Evolutionary conservation across 192 early-diverging fungal genomes (phyloP), one percentile per base, ranked within the genome.

Genomic region (Umbelopsis ramanniana): DNA sequence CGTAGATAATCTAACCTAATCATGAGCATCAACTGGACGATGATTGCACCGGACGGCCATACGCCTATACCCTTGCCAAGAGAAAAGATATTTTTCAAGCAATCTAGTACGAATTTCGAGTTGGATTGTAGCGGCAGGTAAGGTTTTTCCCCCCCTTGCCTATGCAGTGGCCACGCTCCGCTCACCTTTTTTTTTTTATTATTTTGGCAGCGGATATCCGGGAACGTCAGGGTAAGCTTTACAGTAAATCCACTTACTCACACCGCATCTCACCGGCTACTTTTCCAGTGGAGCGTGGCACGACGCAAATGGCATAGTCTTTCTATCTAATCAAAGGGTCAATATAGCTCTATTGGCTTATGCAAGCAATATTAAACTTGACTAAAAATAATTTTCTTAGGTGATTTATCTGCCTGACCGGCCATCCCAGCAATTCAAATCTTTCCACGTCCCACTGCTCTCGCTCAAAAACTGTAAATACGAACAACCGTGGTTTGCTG

Each of bases 401-500:
- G 67, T 78, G 21, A 66, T 80, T 23, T 82, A 73, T 69, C 26
- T 77, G 52, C 67, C 72, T 14, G 23, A 40, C 17, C 66, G 52
- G 26, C n/a, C 75, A 17, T 29, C 73, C 1, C 46, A 53, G 8
- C 40, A 48, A 12, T 52, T 82, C 11, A 71, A 73, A 29, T 77
- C 75, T 12, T 43, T 82, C 14, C 80, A 76, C 47, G 46, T 82
- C 5, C 81, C 81, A 5, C 24, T 82, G n/a, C 47, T 77, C 22
- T 67, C 72, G 33, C 45, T 80, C 17, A 84, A 76, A 66, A 66
- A 79, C 12, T 82, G 85, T 11, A 81, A 74, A 24, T 70, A 86
- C 35, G 54, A 77, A 23, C 87, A 88, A 55, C 86, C 87, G 17
- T 87, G 85, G 85, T 87, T 88, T 75, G 76, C 72, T 5, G 81